These are phyloP conservation scores for Cladorrhinum samala DNA, from an alignment of 495 filamentous ascomycete species.

Conservation along the genomic window DNA sequence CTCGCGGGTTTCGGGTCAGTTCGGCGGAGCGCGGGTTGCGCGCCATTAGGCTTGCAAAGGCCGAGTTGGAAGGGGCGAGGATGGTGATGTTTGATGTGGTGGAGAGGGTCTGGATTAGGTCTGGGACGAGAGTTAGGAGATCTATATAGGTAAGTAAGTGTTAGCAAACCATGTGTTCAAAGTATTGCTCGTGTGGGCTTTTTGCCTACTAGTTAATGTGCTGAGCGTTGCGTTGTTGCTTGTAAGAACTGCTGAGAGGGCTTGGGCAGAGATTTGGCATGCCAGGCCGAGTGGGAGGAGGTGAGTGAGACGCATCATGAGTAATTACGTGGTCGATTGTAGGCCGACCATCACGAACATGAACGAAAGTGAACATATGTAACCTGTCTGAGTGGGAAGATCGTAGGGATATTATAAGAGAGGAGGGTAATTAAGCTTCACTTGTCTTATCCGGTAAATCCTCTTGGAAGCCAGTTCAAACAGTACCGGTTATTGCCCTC, in stretches of 20 bases:
- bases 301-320: conserved; percentile 15
- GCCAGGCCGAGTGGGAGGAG: conserved; percentile 13
- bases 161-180: conserved; percentile 14
- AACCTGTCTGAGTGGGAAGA: no score
- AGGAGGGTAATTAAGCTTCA: no score
- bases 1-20: conserved; percentile 28
- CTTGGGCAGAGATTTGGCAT: conserved; percentile 25
- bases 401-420: no score
- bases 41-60: conserved; percentile 39
- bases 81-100: conserved; percentile 49
- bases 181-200: not conserved
- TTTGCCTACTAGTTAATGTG: conserved; percentile 30
- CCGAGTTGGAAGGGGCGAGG: conserved; percentile 57
- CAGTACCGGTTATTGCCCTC: no score
- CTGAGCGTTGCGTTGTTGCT: conserved; percentile 30
- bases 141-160: not conserved
- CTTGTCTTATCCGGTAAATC: no score
- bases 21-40: conserved; percentile 29
- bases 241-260: conserved; percentile 27
- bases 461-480: no score
- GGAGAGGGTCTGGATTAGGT: conserved; percentile 14
- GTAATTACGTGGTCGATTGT: not conserved
- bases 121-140: conserved; percentile 16
- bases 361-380: no score
- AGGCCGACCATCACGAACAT: no score